A percentile compares a stretch with the other conserved stretches of the same genome.
Conservation (phyloP, 305 asterid species). For the Galium porrigens region DNA sequence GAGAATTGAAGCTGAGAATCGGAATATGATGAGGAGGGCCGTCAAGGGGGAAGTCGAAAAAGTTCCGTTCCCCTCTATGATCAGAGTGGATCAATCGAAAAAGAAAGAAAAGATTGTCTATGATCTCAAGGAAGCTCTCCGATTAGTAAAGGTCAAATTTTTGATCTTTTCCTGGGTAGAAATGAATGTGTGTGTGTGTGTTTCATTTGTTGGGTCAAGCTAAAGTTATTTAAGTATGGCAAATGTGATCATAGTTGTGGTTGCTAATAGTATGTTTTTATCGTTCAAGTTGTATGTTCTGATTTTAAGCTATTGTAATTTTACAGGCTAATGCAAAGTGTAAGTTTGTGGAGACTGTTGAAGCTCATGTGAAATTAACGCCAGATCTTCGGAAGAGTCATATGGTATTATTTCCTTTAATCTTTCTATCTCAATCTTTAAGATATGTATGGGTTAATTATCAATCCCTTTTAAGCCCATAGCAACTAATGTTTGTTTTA, state of each 20-base stretch:
- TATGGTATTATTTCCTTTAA: slow-evolving; percentile 46
- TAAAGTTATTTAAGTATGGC: not conserved
- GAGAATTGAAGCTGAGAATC: slow-evolving; percentile 30
- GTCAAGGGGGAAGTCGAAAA: slow-evolving; percentile 32
- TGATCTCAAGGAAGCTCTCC: slow-evolving; percentile 88
- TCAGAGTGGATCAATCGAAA: slow-evolving; percentile 30
- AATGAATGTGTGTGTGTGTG: not conserved
- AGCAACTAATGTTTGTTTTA: not conserved
- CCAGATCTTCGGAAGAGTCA: slow-evolving; percentile 86
- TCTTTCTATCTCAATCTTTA: not conserved
- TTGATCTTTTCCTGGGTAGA: slow-evolving; percentile 5
- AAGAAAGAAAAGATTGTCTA: slow-evolving; percentile 46
- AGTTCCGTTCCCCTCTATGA: slow-evolving; percentile 59
- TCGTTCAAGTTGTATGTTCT: slow-evolving; percentile 6
- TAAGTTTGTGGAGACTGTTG: slow-evolving; percentile 76
- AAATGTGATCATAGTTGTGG: not conserved
- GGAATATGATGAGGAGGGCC: slow-evolving; percentile 21
- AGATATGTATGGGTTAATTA: not conserved
- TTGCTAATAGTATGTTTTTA: not conserved
- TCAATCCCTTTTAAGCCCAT: not conserved
- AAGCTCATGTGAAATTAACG: slow-evolving; percentile 81
- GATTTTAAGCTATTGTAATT: slow-evolving; percentile 21
- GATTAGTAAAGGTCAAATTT: slow-evolving; percentile 60
- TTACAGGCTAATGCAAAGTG: slow-evolving; percentile 58
- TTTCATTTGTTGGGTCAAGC: not conserved